Evolutionary conservation across 2,329 filamentous ascomycete species (phyloP).

Genomic region (Aspergillus pseudoglaucus): DNA sequence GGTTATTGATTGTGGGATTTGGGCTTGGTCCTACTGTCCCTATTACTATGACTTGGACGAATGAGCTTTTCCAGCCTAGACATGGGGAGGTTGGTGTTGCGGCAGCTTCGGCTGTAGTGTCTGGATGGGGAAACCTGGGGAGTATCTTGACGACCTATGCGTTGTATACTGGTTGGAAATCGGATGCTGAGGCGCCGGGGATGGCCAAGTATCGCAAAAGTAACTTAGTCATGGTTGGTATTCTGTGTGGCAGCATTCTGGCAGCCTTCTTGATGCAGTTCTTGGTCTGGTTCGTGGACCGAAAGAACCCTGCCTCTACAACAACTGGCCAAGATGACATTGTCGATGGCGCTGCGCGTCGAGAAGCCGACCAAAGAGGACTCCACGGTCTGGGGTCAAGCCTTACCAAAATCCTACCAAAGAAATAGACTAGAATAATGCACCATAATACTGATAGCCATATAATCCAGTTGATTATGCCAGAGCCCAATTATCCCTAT

Average conservation of each 20-base stretch:
- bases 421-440: background rate
- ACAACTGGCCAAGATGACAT: slow-evolving; percentile 6
- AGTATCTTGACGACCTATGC: slow-evolving; percentile 85
- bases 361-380: slow-evolving; percentile 31
- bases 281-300: slow-evolving; percentile 48
- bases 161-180: slow-evolving; percentile 79
- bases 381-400: slow-evolving; percentile 25
- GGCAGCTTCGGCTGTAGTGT: slow-evolving; percentile 76
- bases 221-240: slow-evolving; percentile 83
- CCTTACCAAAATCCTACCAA: slow-evolving; percentile 4
- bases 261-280: slow-evolving; percentile 60
- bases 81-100: slow-evolving; percentile 89
- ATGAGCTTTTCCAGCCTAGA: slow-evolving; percentile 79
- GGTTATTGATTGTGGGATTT: slow-evolving; percentile 83
- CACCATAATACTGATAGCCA: background rate
- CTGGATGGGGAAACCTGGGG: slow-evolving; percentile 78
- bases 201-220: slow-evolving; percentile 70
- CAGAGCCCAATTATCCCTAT: background rate
- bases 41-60: slow-evolving; percentile 91
- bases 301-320: background rate
- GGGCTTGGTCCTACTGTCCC: slow-evolving; percentile 85
- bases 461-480: background rate
- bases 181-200: slow-evolving; percentile 59
- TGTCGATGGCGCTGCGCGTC: slow-evolving; percentile 29
- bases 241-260: slow-evolving; percentile 69